phyloP scores from a whole-genome alignment of 192 early-diverging fungal species.

The Borealophlyctis nickersoniae region DNA sequence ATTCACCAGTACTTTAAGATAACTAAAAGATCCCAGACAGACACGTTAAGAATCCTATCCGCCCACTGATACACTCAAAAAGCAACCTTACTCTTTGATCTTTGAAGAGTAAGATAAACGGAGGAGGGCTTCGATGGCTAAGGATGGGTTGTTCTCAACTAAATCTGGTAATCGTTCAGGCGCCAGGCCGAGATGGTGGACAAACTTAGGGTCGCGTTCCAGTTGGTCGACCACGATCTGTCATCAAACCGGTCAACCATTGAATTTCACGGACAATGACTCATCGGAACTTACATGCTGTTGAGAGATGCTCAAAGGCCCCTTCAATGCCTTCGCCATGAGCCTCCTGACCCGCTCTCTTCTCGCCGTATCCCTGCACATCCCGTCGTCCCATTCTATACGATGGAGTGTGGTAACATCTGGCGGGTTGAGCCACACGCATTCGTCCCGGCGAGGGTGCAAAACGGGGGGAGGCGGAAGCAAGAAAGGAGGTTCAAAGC shows the following conservation, averaged over 20 bases:
- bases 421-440: constrained; percentile 11
- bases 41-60: no score
- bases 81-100: constrained; percentile 30
- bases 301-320: constrained; percentile 14
- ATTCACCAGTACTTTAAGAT: constrained; percentile 17
- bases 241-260: background rate
- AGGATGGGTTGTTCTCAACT: constrained; percentile 44
- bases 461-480: background rate
- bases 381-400: constrained; percentile 14
- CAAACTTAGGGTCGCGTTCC: background rate
- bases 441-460: background rate
- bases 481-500: background rate
- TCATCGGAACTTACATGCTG: constrained; percentile 6
- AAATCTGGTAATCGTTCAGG: constrained; percentile 35
- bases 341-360: constrained; percentile 3
- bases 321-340: constrained; percentile 9
- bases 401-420: background rate
- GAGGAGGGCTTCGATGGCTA: constrained; percentile 36
- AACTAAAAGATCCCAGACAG: no score
- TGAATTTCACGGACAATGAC: no score
- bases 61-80: no score
- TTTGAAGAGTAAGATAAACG: constrained; percentile 22
- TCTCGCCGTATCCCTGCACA: constrained; percentile 1
- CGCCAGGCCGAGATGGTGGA: constrained; percentile 13
- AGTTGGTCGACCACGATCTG: background rate